These are phyloP conservation scores for Chrysosporium keratinophilum DNA, from an alignment of 2,329 filamentous ascomycete species.

Conservation along the genomic window DNA sequence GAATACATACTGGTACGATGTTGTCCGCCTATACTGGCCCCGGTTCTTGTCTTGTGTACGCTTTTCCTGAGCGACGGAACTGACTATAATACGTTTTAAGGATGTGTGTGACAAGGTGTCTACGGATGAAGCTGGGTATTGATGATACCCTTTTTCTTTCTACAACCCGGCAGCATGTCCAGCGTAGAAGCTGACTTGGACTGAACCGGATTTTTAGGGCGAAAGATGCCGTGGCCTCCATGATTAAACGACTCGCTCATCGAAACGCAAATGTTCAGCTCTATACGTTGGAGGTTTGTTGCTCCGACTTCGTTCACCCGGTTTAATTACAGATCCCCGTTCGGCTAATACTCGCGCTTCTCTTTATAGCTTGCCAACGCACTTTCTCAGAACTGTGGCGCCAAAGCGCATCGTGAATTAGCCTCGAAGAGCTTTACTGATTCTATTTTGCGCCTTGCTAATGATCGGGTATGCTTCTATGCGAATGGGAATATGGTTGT, in stretches of 20 bases:
- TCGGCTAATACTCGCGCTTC: neutral
- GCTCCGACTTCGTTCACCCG: neutral
- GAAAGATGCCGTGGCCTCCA: slow-evolving; percentile 75
- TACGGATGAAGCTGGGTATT: slow-evolving; percentile 41
- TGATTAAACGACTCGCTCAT: slow-evolving; percentile 86
- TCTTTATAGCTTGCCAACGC: slow-evolving; percentile 65
- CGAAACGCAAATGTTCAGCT: slow-evolving; percentile 93
- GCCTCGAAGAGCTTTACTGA: slow-evolving; percentile 91
- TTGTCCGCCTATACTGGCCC: neutral
- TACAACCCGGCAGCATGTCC: neutral
- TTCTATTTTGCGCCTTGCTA: slow-evolving; percentile 77
- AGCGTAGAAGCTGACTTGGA: neutral
- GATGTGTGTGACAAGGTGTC: slow-evolving; percentile 52
- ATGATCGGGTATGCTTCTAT: slow-evolving; percentile 53
- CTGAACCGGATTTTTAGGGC: slow-evolving; percentile 36
- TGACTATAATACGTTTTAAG: slow-evolving; percentile 24
- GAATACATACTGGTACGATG: slow-evolving; percentile 52
- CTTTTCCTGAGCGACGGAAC: neutral
- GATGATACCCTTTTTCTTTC: neutral
- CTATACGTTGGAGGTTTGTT: slow-evolving; percentile 71
- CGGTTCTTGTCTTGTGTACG: neutral
- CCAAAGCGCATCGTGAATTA: slow-evolving; percentile 76
- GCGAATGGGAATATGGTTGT: neutral
- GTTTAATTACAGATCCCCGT: neutral
- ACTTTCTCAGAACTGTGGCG: slow-evolving; percentile 82